Base-by-base conservation (phyloP, 2,329 filamentous ascomycete species). In the Hypoxylon rubiginosum region DNA sequence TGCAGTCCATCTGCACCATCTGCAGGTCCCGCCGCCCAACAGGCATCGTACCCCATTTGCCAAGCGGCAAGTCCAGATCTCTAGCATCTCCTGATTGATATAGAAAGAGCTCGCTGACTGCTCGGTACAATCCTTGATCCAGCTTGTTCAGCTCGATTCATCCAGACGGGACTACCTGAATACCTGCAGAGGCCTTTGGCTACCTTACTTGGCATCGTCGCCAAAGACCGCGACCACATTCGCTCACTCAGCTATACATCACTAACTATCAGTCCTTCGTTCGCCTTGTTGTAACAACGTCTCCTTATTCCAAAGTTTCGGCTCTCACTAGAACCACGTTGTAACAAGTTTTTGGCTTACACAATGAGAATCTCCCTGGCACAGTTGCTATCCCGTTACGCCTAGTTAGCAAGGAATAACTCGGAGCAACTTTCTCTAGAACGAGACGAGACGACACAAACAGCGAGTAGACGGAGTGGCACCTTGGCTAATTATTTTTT, bases 1-100 rank as follows among this genome's bases (percentile, higher is more conserved):
- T 59, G 64, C 67, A 61, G 36, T 48, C 43, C 45, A 43, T 45
- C 67, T 69, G 67, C 67, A 70, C 43, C 45, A 43, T 45, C 67
- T 69, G 67, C 67, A 70, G 65, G 65, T 70, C 61, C 67, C 55
- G 57, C 62, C 34, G 46, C 62, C 65, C 57, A 62, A 32, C 62
- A 41, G 52, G 51, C 55, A 32, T 61, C 34, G 30, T 50, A 56
- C 17, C 59, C 39, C 49, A 48, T 56, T 32, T 28, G 60, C 62
- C 64, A 63, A 69, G 64, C 21, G 41, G 48, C 26, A 34, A 57
- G 65, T 64, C 57, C 52, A 70, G 67, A 70, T 62, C 52, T 19
- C 11, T 21, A 61, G 28, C 49, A 62, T 66, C 62, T 34, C 52
- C 52, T 55, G 54, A 63, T 32, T 59, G 43, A 62, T 68, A 68